Conservation (phyloP, 2,329 filamentous ascomycete genomes). For the Hymenoscyphus fraxineus region DNA sequence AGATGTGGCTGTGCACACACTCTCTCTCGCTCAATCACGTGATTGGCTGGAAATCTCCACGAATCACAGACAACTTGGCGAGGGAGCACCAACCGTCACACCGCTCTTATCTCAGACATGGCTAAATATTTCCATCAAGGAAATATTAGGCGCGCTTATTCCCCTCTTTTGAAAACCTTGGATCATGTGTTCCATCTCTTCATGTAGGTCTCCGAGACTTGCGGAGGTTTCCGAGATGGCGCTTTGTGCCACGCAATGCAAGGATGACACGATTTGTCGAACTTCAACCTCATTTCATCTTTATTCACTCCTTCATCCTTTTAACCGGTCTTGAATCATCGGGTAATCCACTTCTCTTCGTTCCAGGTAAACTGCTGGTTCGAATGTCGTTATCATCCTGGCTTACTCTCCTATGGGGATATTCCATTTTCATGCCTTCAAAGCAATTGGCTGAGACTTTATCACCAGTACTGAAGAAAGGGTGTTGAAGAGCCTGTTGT, state of each 20-base stretch:
- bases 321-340: slow-evolving; percentile 69
- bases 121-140: background rate
- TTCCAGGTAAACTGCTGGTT: slow-evolving; percentile 84
- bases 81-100: background rate
- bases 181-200: slow-evolving; percentile 3
- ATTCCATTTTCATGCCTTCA: slow-evolving; percentile 81
- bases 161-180: background rate
- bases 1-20: background rate
- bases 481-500: slow-evolving; percentile 80
- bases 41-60: background rate
- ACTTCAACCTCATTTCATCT: slow-evolving; percentile 1
- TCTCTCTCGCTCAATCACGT: background rate
- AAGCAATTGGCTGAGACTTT: slow-evolving; percentile 81
- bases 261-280: slow-evolving; percentile 2
- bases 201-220: slow-evolving; percentile 10
- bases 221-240: slow-evolving; percentile 6
- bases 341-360: slow-evolving; percentile 79
- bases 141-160: background rate
- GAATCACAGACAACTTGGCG: background rate
- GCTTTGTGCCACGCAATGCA: background rate
- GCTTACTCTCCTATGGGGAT: slow-evolving; percentile 84
- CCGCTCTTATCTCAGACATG: slow-evolving; percentile 1
- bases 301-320: slow-evolving; percentile 52
- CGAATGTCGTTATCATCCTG: slow-evolving; percentile 95
- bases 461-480: slow-evolving; percentile 73